Evolutionary conservation across 2,329 filamentous ascomycete species (phyloP), one percentile per base, ranked within the genome.

Genomic region (Ceratocystis huliohia): DNA sequence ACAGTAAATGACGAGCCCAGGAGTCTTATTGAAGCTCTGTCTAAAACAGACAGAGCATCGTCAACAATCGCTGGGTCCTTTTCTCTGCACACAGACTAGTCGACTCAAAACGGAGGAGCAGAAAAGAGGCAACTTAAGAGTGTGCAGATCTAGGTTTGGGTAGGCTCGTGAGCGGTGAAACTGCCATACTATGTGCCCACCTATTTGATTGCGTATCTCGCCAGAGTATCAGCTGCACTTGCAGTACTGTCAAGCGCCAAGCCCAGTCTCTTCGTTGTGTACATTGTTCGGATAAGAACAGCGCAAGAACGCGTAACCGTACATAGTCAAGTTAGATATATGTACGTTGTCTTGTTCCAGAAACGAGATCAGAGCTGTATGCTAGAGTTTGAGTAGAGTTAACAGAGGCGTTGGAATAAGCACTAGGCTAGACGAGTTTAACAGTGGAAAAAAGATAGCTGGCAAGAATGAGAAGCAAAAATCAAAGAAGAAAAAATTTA

Each of bases 71-170:
- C 71, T 74, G 76, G 76, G 78, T 75, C 65, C 83, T 77, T 67
- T 82, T 96, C 81, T 96, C 81, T 89, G 91, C 91, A 95, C 88
- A 86, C 85, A 89, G 91, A 96, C 91, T 94, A 86, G 92, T 94
- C 86, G 88, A 86, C 89, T 91, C 84, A 84, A 85, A 86, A 93
- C 83, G 83, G 88, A 82, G 78, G 79, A 83, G 81, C 74, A 80
- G 80, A 78, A 78, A 85, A 83, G 83, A 91, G 90, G 84, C 89
- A 96, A 94, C 91, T 96, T 88, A 96, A 96, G 88, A 88, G 89
- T 88, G 88, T 93, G 91, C 91, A 88, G 75, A 75, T 72, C 30
- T 7, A 28, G 15, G 28, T 41, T 25, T 22, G 45, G 22, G 13
- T n/a, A 22, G 44, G 37, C 28, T 41, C 3, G 3, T 13, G 37